These are phyloP conservation scores for Shiraia bambusicola DNA, from an alignment of 2,329 filamentous ascomycete species.

Conservation along the genomic window DNA sequence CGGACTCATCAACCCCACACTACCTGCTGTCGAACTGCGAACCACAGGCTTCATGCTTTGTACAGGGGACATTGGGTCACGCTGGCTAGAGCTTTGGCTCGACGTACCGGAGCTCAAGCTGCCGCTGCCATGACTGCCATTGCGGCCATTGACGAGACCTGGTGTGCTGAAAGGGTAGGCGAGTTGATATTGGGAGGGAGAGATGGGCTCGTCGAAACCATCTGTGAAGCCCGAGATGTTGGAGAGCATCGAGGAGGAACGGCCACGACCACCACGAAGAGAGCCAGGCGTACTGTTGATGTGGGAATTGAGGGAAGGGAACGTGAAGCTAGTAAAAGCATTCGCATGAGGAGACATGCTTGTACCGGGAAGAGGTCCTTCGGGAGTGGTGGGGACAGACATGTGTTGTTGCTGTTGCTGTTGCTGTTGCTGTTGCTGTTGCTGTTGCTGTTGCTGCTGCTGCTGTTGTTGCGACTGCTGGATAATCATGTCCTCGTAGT, in stretches of 20 bases:
- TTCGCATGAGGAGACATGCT: constrained; percentile 41
- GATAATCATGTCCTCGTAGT: constrained; percentile 45
- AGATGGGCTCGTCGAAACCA: constrained; percentile 41
- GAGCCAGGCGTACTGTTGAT: constrained; percentile 38
- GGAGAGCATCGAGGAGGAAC: constrained; percentile 56
- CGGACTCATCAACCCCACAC: constrained; percentile 34
- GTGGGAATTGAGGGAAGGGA: constrained; percentile 34
- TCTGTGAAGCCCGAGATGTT: constrained; percentile 56
- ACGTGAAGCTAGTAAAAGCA: constrained; percentile 42
- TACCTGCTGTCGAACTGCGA: constrained; percentile 35
- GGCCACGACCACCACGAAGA: constrained; percentile 45
- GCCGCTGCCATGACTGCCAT: constrained; percentile 53
- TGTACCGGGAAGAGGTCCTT: constrained; percentile 59
- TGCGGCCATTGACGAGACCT: constrained; percentile 40
- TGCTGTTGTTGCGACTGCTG: constrained; percentile 36
- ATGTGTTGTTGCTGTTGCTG: constrained; percentile 29
- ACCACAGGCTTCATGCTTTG: constrained; percentile 36
- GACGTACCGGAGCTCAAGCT: constrained; percentile 48
- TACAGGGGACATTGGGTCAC: constrained; percentile 43
- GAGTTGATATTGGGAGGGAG: constrained; percentile 29
- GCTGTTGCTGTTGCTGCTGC: constrained; percentile 35
- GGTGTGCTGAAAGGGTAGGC: constrained; percentile 43
- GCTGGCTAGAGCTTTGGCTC: constrained; percentile 42
- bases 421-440: constrained; percentile 35
- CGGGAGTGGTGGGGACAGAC: constrained; percentile 57